Base-by-base conservation (phyloP, 192 early-diverging fungal genomes). In the Allomyces macrogynus region DNA sequence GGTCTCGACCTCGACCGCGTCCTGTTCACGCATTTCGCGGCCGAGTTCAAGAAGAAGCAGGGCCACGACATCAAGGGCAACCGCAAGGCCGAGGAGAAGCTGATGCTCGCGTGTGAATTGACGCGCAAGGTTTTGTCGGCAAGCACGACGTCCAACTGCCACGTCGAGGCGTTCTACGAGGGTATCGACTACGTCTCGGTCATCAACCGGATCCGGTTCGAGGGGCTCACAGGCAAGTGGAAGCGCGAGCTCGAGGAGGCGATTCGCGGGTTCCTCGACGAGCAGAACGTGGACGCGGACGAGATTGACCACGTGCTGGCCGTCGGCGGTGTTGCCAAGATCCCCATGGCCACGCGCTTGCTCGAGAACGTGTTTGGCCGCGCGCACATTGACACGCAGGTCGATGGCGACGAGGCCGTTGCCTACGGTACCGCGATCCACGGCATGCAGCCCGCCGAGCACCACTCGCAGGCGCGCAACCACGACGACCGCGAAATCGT, bases 401-500 rank as follows among this genome's bases (percentile, higher is more conserved):
- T 92, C 66, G 93, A 96, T 72, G 82, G 91, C 10, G 93, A 98
- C 75, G 95, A 98, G 79, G 84, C 92, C 22, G 87, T 95, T 61
- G 83, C 90, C 22, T 76, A 79, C 68, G 95, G 93, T 20, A 93
- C 89, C 74, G 92, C 91, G 24, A 82, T 84, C 67, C 95, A 98
- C 77, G 93, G 85, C 20, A 81, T 81, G 24, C 80, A 95, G 61
- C 78, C 86, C 64, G 75, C 81, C 64, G 80, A 78, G 69, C 75
- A 75, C 62, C 80, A 83, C 67, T 57, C 49, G 49, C 95, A 98
- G 77, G 93, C 85, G 16, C 81, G 81, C 40, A 79, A 95, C 60
- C 78, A 86, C 64, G 75, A 80, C 64, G 80, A 78, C 70, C 75
- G 74, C 62, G 81, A 83, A 65, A 81, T 77, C 0, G 67, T 76